These are phyloP conservation scores for Colletotrichum liaoningense DNA, from an alignment of 2,329 filamentous ascomycete genomes.

Conservation along the genomic window DNA sequence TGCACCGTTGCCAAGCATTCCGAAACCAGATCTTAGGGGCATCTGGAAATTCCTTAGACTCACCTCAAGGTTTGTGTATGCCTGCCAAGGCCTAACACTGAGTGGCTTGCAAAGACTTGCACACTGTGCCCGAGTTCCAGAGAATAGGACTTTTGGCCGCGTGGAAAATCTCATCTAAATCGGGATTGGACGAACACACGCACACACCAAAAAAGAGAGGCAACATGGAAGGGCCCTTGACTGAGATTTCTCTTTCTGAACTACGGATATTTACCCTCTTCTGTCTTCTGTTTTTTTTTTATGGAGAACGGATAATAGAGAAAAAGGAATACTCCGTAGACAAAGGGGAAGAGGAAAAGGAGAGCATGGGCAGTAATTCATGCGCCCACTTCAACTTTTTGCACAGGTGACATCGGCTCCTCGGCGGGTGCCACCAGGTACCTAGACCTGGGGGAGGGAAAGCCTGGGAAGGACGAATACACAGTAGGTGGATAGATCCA, in stretches of 20 bases:
- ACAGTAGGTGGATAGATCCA: not conserved
- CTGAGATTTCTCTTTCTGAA: not conserved
- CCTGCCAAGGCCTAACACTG: not conserved
- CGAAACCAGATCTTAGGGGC: not conserved
- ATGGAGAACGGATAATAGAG: not conserved
- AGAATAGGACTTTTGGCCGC: not conserved
- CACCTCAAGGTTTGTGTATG: not conserved
- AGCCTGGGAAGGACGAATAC: too few relatives aligned
- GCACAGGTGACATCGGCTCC: conserved; percentile 10
- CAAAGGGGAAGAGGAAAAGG: not conserved
- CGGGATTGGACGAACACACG: conserved; percentile 5
- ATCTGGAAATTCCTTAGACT: not conserved
- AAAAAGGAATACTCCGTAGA: not conserved
- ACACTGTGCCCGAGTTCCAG: conserved; percentile 7
- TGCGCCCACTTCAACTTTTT: conserved; percentile 3
- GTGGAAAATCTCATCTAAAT: not conserved
- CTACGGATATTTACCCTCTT: not conserved
- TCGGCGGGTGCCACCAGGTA: not conserved
- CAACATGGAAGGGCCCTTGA: not conserved
- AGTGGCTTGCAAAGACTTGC: not conserved
- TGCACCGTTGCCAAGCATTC: conserved; percentile 21
- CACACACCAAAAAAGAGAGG: not conserved
- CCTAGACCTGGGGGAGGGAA: too few relatives aligned
- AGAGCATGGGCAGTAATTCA: conserved; percentile 22
- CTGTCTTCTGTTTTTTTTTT: not conserved